Evolutionary conservation across 1,284 basidiomycete species (phyloP).

Genomic region (Ceratobasidium sp.): DNA sequence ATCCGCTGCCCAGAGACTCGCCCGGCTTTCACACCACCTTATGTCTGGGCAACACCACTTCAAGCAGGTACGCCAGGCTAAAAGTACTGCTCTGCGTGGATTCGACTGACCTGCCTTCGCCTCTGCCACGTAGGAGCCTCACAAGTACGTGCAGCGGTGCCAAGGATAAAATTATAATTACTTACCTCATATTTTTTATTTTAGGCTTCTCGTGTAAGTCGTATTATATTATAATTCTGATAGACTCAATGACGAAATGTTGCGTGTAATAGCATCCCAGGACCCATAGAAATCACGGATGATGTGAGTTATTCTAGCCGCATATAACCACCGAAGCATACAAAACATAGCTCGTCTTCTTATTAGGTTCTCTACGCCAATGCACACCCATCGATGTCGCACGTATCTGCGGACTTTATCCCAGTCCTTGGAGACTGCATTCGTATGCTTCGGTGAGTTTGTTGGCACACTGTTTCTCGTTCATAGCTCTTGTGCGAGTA

Average conservation of each 20-base stretch:
- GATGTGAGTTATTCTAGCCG: conserved; percentile 61
- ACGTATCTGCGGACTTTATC: conserved; percentile 92
- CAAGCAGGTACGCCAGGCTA: conserved; percentile 50
- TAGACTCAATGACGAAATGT: background rate
- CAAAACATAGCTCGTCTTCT: background rate
- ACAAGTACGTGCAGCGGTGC: conserved; percentile 66
- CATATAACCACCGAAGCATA: background rate
- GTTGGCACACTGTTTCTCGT: conserved; percentile 18
- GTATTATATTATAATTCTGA: conserved; percentile 28
- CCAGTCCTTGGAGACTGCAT: conserved; percentile 91
- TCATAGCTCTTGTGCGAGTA: conserved; percentile 21
- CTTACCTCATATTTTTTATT: background rate
- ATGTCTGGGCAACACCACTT: conserved; percentile 44
- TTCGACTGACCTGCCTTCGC: background rate
- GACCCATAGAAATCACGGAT: conserved; percentile 84
- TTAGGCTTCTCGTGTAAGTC: conserved; percentile 74
- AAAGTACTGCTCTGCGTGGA: no score
- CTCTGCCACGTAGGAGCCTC: conserved; percentile 60
- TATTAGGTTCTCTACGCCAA: conserved; percentile 76
- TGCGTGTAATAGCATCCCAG: conserved; percentile 72
- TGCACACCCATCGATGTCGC: conserved; percentile 88
- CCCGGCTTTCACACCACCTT: conserved; percentile 35
- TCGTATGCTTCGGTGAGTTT: conserved; percentile 76
- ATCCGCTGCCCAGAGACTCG: conserved; percentile 29
- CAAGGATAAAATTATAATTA: background rate